These are phyloP conservation scores for Colletotrichum sojae DNA, from an alignment of 2,329 filamentous ascomycete genomes.

Conservation along the genomic window DNA sequence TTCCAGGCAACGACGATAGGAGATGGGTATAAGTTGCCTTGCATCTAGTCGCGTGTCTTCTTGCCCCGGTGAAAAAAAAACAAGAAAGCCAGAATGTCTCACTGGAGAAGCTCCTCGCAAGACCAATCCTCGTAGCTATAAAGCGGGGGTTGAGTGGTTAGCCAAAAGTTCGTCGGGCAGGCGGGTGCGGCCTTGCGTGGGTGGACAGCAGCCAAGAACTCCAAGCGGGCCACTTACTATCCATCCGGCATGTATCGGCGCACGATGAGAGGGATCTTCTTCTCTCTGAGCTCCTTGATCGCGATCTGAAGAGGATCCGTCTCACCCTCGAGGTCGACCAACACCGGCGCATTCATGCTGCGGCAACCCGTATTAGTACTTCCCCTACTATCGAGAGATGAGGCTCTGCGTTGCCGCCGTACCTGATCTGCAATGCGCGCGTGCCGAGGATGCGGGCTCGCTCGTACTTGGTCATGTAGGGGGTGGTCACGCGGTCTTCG, in stretches of 20 bases:
- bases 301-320: slow-evolving; percentile 98
- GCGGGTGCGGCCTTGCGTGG: slow-evolving; percentile 14
- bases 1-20: slow-evolving; percentile 35
- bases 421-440: slow-evolving; percentile 96
- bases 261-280: slow-evolving; percentile 98
- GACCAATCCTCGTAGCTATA: slow-evolving; percentile 98
- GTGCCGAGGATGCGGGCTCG: slow-evolving; percentile 93
- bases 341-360: slow-evolving; percentile 97
- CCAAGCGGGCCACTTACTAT: slow-evolving; percentile 74
- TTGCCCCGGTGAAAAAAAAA: slow-evolving; percentile 5
- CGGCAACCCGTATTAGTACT: slow-evolving; percentile 39
- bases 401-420: slow-evolving; percentile 47
- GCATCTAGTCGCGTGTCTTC: slow-evolving; percentile 37
- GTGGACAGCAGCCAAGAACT: not conserved
- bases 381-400: not conserved
- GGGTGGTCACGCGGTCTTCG: slow-evolving; percentile 90
- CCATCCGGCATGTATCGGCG: slow-evolving; percentile 96
- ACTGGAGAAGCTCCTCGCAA: slow-evolving; percentile 90
- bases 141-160: not conserved
- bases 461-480: slow-evolving; percentile 99
- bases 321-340: slow-evolving; percentile 97
- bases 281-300: slow-evolving; percentile 96
- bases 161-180: not conserved
- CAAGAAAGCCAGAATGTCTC: slow-evolving; percentile 24
- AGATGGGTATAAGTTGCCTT: slow-evolving; percentile 40